Base-by-base conservation (phyloP, 257 asterid species). In the Datura wrightii region DNA sequence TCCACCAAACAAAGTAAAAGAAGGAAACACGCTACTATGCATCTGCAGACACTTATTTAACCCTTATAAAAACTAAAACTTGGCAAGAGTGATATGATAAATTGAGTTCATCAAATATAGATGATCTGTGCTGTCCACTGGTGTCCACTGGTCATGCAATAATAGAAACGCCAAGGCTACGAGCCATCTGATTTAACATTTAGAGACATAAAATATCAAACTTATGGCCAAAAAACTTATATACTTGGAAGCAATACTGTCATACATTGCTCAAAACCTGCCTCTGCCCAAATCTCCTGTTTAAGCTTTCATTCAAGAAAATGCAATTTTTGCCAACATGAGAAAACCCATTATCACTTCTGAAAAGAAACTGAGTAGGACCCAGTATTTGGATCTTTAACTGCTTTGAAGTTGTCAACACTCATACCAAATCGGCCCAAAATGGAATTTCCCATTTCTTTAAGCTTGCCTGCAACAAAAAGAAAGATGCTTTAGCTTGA, bases 391-490 rank as follows among this genome's bases (percentile, higher is more conserved):
- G 99, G 98, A 87, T 95, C 99, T 87, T 95, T 88, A 37, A 95
- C 98, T 39, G 99, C 93, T 89, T 95, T 95, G 79, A 94, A 94
- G 85, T 95, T 95, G 94, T 95, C 98, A 0, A 89, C 87, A n/a
- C 97, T 94, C 99, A 95, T 94, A 66, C 99, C 99, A 83, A 95
- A 95, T 76, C 96, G 96, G 18, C 98, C 98, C 88, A 95, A 90
- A 87, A 94, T 85, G 37, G 97, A 93, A 71, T 94, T 94, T 83
- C 99, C 98, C 97, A 94, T 90, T 36, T 95, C 99, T 86, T 95
- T 95, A 82, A 95, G 88, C 88, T 95, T 95, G 48, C 97, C 99
- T 94, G 94, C 14, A 78, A 71, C 37, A 1, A 42, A 5, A 58
- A 58, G 3, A 58, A 18, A 58, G 34, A 58, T 58, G 65, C 11